Conservation (phyloP, 2,329 filamentous ascomycete genomes). For the Sarocladiaceae sp. region DNA sequence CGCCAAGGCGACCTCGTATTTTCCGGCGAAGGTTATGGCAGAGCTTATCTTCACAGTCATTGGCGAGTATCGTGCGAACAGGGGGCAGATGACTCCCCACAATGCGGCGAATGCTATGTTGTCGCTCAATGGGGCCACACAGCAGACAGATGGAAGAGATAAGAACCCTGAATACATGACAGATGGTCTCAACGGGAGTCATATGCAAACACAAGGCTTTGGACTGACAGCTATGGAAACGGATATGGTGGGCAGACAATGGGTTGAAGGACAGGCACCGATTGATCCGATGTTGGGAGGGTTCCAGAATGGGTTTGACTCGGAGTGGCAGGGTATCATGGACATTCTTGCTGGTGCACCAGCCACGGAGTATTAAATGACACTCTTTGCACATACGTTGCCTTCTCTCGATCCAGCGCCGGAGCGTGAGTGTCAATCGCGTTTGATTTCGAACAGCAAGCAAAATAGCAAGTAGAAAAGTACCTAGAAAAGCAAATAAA, state of each 20-base stretch:
- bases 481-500: too few species aligned
- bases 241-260: neutral
- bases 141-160: too few species aligned
- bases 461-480: too few species aligned
- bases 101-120: neutral
- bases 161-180: too few species aligned
- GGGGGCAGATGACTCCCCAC: neutral
- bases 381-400: too few species aligned
- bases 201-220: too few species aligned
- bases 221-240: neutral
- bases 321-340: neutral
- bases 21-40: neutral
- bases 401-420: too few species aligned
- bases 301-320: neutral
- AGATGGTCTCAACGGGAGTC: too few species aligned
- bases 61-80: neutral
- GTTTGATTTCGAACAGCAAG: too few species aligned
- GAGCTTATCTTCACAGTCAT: neutral
- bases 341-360: neutral
- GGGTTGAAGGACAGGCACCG: neutral
- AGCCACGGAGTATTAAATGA: neutral
- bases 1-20: neutral
- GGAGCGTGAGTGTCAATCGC: too few species aligned
- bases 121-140: neutral
- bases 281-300: neutral